Conservation (phyloP, 768 basidiomycete genomes). For the Auricularia heimuer region DNA sequence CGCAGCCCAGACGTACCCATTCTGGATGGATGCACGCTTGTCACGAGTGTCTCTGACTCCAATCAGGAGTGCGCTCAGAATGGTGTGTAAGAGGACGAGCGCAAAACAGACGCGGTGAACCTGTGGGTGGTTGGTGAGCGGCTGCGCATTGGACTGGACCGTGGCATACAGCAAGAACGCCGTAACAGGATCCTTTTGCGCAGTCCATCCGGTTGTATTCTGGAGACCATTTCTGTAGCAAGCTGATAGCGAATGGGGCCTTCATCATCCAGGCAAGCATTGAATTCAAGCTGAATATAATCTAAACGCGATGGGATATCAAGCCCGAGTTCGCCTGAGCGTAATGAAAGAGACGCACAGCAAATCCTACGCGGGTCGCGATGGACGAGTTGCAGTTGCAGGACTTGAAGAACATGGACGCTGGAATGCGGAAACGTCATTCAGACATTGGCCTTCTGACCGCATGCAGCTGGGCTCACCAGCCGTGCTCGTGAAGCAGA, state of each 20-base stretch:
- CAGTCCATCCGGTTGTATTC: conserved; percentile 99
- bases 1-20: conserved; percentile 51
- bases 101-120: conserved; percentile 97
- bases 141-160: background rate
- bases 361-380: conserved; percentile 92
- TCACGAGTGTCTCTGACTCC: conserved; percentile 85
- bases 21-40: conserved; percentile 92
- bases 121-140: conserved; percentile 25
- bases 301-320: conserved; percentile 31
- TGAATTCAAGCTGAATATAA: conserved; percentile 92
- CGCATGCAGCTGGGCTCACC: conserved; percentile 31
- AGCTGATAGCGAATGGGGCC: conserved; percentile 74
- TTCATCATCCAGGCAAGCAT: conserved; percentile 97
- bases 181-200: conserved; percentile 86
- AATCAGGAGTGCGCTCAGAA: conserved; percentile 69
- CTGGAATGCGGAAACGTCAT: conserved; percentile 29
- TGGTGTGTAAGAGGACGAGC: conserved; percentile 75
- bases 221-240: conserved; percentile 86
- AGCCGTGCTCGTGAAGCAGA: conserved; percentile 80
- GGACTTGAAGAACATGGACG: conserved; percentile 94
- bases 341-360: conserved; percentile 38
- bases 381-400: conserved; percentile 99
- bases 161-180: conserved; percentile 79
- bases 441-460: conserved; percentile 3
- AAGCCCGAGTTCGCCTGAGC: background rate